Evolutionary conservation across 2,329 filamentous ascomycete genomes (phyloP), one percentile per base, ranked within the genome.

Genomic region (Clonostachys rhizophaga): DNA sequence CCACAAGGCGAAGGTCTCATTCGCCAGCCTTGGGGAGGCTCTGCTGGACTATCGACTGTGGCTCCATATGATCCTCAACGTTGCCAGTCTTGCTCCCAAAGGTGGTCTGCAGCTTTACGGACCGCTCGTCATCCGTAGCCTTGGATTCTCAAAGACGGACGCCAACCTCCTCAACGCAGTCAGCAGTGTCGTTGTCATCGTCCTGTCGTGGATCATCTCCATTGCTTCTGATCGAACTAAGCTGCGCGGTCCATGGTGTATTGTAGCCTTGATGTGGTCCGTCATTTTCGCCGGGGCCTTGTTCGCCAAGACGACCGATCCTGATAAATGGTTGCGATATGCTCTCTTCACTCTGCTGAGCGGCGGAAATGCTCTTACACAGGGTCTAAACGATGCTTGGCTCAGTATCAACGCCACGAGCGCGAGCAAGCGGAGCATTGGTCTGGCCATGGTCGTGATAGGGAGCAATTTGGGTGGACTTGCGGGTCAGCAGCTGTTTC

Each of bases 371-470:
- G 56, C 54, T 0, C 18, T 54, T 0, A 43, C 49, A 0, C 56
- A 60, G n/a, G 55, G 52, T 1, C 40, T 60, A 0, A 58, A 58
- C n/a, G 54, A 54, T 5, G 54, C 58, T 0, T 60, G 58, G 56
- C 17, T 59, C 4, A 56, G 49, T 14, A 54, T 55, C 17, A 58
- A 60, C 4, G 50, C 48, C 5, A 39, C 43, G 7, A 50, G 50
- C 0, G 41, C 54, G 1, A 48, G 47, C 20, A 51, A 48, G 11
- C 50, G 53, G 2, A 56, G 54, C 5, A 46, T 60, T 4, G 58
- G 56, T 3, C 40, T 57, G 5, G 58, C 55, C 0, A 14, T 59
- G 43, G 52, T 52, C 3, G 57, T 61, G 1, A 59, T 58, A 16
- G 52, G 55, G 1, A 57, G 52, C 12, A 60, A 61, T n/a, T 40